Evolutionary conservation across 2,329 filamentous ascomycete species (phyloP).

Genomic region (Thielaviopsis punctulata): DNA sequence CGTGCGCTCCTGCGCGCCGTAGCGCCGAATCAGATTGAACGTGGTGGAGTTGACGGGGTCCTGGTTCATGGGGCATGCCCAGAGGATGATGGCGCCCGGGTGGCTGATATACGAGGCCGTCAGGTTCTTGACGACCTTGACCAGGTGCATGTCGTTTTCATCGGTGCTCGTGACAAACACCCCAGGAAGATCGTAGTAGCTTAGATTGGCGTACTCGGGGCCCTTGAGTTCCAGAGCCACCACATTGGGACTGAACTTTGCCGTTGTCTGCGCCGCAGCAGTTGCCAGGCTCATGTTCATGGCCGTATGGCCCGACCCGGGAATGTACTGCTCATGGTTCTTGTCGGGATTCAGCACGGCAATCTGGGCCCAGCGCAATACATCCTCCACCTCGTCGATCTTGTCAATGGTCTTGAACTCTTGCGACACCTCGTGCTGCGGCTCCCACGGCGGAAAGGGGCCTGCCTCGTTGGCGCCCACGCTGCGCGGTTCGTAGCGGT

Average conservation of each 20-base stretch:
- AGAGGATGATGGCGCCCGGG: slow-evolving; percentile 55
- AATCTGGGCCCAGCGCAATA: slow-evolving; percentile 57
- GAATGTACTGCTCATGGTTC: slow-evolving; percentile 35
- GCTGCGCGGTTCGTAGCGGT: slow-evolving; percentile 32
- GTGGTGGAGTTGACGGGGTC: slow-evolving; percentile 64
- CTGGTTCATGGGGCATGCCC: slow-evolving; percentile 60
- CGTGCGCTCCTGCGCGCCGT: slow-evolving; percentile 40
- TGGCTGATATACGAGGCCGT: slow-evolving; percentile 53
- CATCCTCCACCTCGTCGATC: slow-evolving; percentile 45
- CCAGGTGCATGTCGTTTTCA: slow-evolving; percentile 48
- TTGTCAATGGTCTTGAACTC: slow-evolving; percentile 48
- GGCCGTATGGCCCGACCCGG: slow-evolving; percentile 25
- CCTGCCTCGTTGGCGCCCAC: slow-evolving; percentile 25
- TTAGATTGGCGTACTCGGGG: slow-evolving; percentile 52
- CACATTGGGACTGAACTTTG: slow-evolving; percentile 68
- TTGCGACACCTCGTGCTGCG: slow-evolving; percentile 26
- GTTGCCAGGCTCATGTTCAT: slow-evolving; percentile 20
- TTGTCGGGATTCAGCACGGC: slow-evolving; percentile 54
- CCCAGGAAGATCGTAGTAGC: slow-evolving; percentile 74
- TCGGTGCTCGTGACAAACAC: slow-evolving; percentile 56
- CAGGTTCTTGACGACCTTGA: slow-evolving; percentile 54
- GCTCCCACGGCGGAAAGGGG: slow-evolving; percentile 50
- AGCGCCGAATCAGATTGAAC: slow-evolving; percentile 41
- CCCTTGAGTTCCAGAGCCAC: slow-evolving; percentile 61
- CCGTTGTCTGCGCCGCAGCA: slow-evolving; percentile 28